Evolutionary conservation across 768 basidiomycete genomes (phyloP).

Genomic region (Naganishia vaughanmartiniae): DNA sequence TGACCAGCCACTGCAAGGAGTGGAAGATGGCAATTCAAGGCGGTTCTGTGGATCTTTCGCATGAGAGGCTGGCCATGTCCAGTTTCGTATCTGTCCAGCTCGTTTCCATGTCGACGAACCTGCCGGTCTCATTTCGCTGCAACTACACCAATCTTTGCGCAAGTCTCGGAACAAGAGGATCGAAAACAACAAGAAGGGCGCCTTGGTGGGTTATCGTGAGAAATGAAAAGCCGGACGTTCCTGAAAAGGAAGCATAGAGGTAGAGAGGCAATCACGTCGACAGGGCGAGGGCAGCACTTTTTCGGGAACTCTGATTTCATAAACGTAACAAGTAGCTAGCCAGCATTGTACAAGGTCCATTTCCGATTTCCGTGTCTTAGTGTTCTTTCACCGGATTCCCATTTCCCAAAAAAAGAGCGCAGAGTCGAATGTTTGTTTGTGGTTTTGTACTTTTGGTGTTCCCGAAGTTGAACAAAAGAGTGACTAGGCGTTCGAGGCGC

Average conservation of each 20-base stretch:
- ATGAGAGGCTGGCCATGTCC: too few relatives aligned
- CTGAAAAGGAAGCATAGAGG: neutral
- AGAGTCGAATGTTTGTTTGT: neutral
- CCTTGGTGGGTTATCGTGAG: neutral
- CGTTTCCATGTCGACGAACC: too few relatives aligned
- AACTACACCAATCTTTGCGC: too few relatives aligned
- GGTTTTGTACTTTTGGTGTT: neutral
- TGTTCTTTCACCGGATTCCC: neutral
- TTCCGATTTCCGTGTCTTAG: neutral
- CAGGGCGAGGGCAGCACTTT: neutral
- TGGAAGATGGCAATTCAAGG: too few relatives aligned
- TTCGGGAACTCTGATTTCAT: conserved; percentile 11
- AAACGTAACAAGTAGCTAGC: neutral
- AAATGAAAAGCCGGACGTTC: neutral
- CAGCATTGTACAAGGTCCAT: conserved; percentile 9
- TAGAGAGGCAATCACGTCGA: neutral
- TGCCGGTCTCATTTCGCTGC: too few relatives aligned
- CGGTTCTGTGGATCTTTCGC: too few relatives aligned
- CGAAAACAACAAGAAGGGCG: neutral
- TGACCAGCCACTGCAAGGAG: too few relatives aligned
- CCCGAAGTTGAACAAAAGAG: conserved; percentile 5
- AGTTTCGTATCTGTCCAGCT: too few relatives aligned
- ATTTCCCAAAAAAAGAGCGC: neutral
- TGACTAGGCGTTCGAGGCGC: neutral
- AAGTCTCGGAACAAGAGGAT: too few relatives aligned